Base-by-base conservation (phyloP, 2,329 filamentous ascomycete species). In the Amauroascus niger region DNA sequence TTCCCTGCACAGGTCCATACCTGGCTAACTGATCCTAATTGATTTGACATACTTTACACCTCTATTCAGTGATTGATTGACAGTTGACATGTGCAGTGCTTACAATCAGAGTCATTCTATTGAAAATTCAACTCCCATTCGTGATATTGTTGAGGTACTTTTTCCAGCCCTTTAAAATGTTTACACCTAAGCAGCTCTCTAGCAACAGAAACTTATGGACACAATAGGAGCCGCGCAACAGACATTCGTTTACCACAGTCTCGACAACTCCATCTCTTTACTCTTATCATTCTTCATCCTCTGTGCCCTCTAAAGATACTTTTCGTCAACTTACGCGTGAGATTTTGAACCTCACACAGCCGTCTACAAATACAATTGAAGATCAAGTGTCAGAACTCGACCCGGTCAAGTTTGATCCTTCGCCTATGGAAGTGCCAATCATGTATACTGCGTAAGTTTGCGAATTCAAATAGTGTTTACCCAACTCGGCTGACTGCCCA, bases 391-490 rank as follows among this genome's bases (percentile, higher is more conserved):
- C 37, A 18, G 41, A 52, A 28, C 46, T 58, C 7, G 57, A 60
- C n/a, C 57, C 58, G 3, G 37, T 47, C 30, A 60, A 62, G 16
- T 59, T 54, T 52, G 53, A 60, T 37, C 59, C 52, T 20, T 58
- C 60, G 14, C 59, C 58, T 8, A 59, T 59, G 53, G 61, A 65
- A 45, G 61, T 66, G 13, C 63, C 65, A 43, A 60, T 66, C 50
- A 60, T 66, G 55, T 59, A 61, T 49, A 59, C 61, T 7, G 61
- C 61, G 65, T 66, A 61, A 59, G 64, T 47, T 39, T 8, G n/a
- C 28, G 14, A 13, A 18, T 11, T 47, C 32, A 4, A 30, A 37
- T 5, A 16, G 9, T 22, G 14, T 22, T 47, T 46, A 20, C 14
- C 16, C 24, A n/a, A 22, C 6, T 40, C 13, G 45, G 51, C 51